Evolutionary conservation across 225 moss, liverwort and hornwort genomes (phyloP).

Genomic region (Bryoerythrophyllum caledonicum): DNA sequence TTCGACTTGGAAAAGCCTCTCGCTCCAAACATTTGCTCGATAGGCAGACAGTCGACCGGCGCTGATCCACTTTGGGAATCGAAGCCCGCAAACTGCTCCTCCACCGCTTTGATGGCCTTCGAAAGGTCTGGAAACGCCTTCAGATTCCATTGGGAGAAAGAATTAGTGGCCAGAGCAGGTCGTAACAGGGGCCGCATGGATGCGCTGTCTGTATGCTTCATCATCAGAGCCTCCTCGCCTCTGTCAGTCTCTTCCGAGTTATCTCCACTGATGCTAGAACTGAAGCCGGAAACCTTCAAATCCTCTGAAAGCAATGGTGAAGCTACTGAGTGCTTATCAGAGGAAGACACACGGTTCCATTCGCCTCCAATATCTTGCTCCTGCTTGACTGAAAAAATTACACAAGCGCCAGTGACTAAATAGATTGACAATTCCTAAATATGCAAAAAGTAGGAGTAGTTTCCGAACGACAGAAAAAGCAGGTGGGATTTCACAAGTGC

Average conservation of each 20-base stretch:
- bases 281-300: too few relatives aligned
- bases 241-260: constrained; percentile 37
- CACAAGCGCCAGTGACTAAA: too few relatives aligned
- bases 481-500: background rate
- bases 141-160: constrained; percentile 48
- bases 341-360: too few relatives aligned
- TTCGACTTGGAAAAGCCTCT: background rate
- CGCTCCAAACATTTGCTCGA: constrained; percentile 37
- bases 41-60: constrained; percentile 16
- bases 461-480: too few relatives aligned
- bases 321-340: too few relatives aligned
- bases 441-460: too few relatives aligned
- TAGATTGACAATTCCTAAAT: too few relatives aligned
- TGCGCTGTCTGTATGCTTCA: constrained; percentile 35
- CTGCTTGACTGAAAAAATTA: too few relatives aligned
- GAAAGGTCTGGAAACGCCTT: constrained; percentile 40
- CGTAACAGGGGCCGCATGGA: constrained; percentile 33
- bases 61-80: constrained; percentile 14
- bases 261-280: constrained; percentile 16
- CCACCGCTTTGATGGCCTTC: constrained; percentile 51
- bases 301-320: too few relatives aligned
- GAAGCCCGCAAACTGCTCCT: constrained; percentile 41
- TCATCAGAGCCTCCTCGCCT: constrained; percentile 32
- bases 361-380: too few relatives aligned
- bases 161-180: constrained; percentile 2